These are phyloP conservation scores for Lotus japonicus DNA, from an alignment of 306 rosid genomes.

Conservation along the genomic window DNA sequence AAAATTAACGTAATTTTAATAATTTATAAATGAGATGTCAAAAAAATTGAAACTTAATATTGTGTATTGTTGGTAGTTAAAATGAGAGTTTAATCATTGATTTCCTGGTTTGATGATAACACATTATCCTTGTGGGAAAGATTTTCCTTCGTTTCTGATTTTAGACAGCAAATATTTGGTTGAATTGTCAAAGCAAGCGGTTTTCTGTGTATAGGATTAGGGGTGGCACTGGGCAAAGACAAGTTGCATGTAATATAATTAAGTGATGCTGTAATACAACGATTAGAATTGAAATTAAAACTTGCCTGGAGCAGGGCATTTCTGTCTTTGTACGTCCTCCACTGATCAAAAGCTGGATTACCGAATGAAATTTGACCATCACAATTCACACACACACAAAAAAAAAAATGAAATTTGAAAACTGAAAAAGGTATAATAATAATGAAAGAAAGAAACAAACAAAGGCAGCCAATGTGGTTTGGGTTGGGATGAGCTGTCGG, in stretches of 20 bases:
- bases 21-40: constrained; percentile 15
- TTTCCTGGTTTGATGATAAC: too few species aligned
- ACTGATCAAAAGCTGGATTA: neutral
- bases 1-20: neutral
- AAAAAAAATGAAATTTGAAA: neutral
- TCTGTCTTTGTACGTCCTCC: neutral
- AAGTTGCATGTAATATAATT: neutral
- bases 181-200: neutral
- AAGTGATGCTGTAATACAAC: neutral
- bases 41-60: too few species aligned
- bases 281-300: neutral
- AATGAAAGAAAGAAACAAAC: neutral
- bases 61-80: too few species aligned
- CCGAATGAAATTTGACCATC: constrained; percentile 24
- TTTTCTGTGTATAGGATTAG: neutral
- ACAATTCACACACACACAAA: too few species aligned
- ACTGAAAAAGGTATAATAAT: neutral
- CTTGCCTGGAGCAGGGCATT: neutral
- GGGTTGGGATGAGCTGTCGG: constrained; percentile 60
- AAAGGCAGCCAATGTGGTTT: constrained; percentile 20
- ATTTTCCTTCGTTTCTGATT: neutral
- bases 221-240: too few species aligned
- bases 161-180: neutral
- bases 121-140: neutral
- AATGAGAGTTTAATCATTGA: too few species aligned